Percentiles rank a stretch among this genome's conserved stretches.
Conservation (phyloP, 129 eudicot genomes). For the Cynara cardunculus region DNA sequence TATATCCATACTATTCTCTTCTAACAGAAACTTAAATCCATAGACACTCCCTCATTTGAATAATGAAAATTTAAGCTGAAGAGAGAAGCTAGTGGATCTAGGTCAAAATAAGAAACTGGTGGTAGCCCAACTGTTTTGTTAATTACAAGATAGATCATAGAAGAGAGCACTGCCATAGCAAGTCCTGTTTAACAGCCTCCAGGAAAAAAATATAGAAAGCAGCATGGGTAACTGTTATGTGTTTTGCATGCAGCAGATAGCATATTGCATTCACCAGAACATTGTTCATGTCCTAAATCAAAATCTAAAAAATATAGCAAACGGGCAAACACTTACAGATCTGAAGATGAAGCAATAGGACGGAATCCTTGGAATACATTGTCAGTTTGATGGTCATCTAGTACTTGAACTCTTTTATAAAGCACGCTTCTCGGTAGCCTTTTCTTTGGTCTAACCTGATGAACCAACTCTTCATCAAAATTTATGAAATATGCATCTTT, state of each 20-base stretch:
- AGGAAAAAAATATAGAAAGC: background rate
- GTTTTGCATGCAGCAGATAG: background rate
- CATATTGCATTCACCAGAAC: background rate
- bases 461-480: background rate
- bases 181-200: background rate
- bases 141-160: no score
- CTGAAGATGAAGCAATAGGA: constrained; percentile 67
- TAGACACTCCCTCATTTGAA: no score
- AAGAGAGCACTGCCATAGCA: no score
- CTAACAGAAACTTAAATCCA: background rate
- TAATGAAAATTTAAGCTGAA: no score
- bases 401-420: constrained; percentile 56
- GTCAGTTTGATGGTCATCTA: constrained; percentile 49
- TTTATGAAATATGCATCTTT: background rate
- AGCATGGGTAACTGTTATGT: background rate
- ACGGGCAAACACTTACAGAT: constrained; percentile 47
- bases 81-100: no score
- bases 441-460: constrained; percentile 49
- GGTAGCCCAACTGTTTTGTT: no score
- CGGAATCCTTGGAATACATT: constrained; percentile 57
- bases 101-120: no score
- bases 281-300: background rate
- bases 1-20: no score
- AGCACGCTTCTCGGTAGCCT: constrained; percentile 57
- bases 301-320: background rate